Base-by-base conservation (phyloP, 2,329 filamentous ascomycete genomes). In the Pseudogymnoascus sp. region DNA sequence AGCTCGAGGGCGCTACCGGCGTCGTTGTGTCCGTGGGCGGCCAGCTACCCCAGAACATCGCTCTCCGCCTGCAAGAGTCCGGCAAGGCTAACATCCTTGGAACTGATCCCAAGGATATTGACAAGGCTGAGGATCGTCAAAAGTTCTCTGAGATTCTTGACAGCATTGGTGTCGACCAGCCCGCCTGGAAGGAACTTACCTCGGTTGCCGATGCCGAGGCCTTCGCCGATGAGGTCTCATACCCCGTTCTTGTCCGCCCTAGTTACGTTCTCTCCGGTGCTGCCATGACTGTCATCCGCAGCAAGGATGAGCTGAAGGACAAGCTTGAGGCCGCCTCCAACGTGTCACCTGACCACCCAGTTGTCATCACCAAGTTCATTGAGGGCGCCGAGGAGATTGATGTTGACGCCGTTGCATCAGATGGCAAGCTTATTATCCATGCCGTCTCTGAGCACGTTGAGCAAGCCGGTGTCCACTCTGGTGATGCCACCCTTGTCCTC, bases 121-220 rank as follows among this genome's bases (percentile, higher is more conserved):
- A 99, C 83, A 95, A 92, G 80, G 94, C 94, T 56, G 94, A 99
- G 78, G 92, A 99, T 75, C 87, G 94, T 73, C 92, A 97, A 77
- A 97, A 99, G 77, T 99, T 99, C 81, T 97, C 93, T 21, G 89
- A 92, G 72, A 97, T 97, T 67, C 83, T 99, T 53, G 94, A 99
- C 76, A 95, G 90, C 75, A 97, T 97, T 70, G 93, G 92, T 65
- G 87, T 99, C 63, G 93, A 97, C 74, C 94, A 99, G 78, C 94
- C 94, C 37, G 92, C 91, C 8, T 99, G 94, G 94, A 96, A 96
- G 77, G 94, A 99, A 76, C 85, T 97, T 40, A 96, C 90, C 31
- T 97, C 91, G 14, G 90, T 93, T 66, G 79, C 88, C 66, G 94
- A 90, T 18, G 94, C 92, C n/a, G 88, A 92, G 78, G 79, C 83